These are phyloP conservation scores for Mortierella sp. DNA, from an alignment of 371 early-diverging fungal genomes.

Conservation along the genomic window DNA sequence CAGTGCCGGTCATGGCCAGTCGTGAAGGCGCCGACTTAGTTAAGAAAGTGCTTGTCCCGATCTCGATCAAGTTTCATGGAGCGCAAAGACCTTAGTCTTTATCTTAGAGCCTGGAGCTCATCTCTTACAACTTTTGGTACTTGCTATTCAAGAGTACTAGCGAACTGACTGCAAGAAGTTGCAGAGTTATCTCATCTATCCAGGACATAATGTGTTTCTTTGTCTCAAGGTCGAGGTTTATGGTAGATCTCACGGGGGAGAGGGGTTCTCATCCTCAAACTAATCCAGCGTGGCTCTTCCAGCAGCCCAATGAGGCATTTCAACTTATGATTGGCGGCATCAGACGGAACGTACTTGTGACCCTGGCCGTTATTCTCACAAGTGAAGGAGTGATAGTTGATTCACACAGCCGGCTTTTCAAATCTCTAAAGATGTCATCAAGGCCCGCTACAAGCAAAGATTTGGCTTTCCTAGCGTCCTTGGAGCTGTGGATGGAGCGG, in stretches of 20 bases:
- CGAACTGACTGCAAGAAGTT: not conserved
- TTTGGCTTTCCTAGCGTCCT: not conserved
- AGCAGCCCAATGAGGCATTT: not conserved
- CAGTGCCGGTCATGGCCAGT: not conserved
- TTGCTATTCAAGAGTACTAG: not conserved
- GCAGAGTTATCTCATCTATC: not conserved
- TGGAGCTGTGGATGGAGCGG: constrained; percentile 1
- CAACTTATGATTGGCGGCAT: not conserved
- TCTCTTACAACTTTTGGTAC: not conserved
- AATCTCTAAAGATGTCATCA: constrained; percentile 8
- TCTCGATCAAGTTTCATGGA: not conserved
- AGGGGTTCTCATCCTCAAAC: constrained; percentile 3
- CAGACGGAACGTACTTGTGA: not conserved
- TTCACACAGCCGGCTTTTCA: not conserved
- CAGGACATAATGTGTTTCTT: not conserved
- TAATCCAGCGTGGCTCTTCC: not conserved
- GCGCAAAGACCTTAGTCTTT: not conserved
- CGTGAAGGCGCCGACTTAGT: not conserved
- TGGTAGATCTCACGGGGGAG: not conserved
- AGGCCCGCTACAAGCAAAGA: not conserved
- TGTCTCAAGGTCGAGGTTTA: constrained; percentile 1
- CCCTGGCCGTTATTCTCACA: not conserved
- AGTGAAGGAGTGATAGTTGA: not conserved
- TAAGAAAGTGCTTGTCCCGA: constrained; percentile 2
- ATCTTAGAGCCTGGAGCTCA: not conserved